Percentiles rank a stretch among this genome's conserved stretches.
phyloP scores from a whole-genome alignment of 768 basidiomycete genomes.

The Pisolithus sp. region DNA sequence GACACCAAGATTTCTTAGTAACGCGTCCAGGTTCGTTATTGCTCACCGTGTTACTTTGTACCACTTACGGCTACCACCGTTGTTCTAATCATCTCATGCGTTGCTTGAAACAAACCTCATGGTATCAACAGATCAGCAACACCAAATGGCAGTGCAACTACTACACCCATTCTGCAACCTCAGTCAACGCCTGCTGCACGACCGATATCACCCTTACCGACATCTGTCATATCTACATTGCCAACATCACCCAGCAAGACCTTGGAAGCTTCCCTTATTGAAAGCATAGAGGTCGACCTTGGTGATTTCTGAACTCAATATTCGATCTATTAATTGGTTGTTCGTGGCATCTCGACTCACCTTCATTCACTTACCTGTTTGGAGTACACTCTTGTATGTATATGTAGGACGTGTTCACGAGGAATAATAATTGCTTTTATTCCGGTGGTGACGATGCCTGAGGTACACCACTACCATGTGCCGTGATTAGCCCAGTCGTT shows the following conservation, averaged over 20 bases:
- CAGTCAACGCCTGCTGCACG: slow-evolving; percentile 22
- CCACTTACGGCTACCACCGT: slow-evolving; percentile 12
- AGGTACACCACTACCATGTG: too few species aligned
- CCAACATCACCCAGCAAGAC: slow-evolving; percentile 30
- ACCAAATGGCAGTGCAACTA: slow-evolving; percentile 44
- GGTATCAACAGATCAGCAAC: slow-evolving; percentile 29
- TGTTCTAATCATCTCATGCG: slow-evolving; percentile 10
- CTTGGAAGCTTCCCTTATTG: slow-evolving; percentile 54
- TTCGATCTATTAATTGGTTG: too few species aligned
- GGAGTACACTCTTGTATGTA: too few species aligned
- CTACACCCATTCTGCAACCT: slow-evolving; percentile 33
- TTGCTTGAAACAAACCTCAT: slow-evolving; percentile 1
- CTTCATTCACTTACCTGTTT: too few species aligned
- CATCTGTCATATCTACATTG: slow-evolving; percentile 19
- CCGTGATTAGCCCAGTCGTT: too few species aligned
- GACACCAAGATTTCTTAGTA: slow-evolving; percentile 50
- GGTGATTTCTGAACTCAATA: slow-evolving; percentile 56
- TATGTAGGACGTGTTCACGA: too few species aligned
- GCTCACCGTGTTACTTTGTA: background rate
- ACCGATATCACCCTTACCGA: slow-evolving; percentile 32
- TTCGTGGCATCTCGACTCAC: too few species aligned
- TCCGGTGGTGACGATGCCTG: too few species aligned
- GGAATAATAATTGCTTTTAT: too few species aligned
- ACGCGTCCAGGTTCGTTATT: slow-evolving; percentile 53
- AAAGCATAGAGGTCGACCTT: slow-evolving; percentile 67